Percentiles rank a stretch among this genome's conserved stretches.
These are phyloP conservation scores for Sporothrix schenckii DNA, from an alignment of 2,329 filamentous ascomycete genomes.

Conservation along the genomic window DNA sequence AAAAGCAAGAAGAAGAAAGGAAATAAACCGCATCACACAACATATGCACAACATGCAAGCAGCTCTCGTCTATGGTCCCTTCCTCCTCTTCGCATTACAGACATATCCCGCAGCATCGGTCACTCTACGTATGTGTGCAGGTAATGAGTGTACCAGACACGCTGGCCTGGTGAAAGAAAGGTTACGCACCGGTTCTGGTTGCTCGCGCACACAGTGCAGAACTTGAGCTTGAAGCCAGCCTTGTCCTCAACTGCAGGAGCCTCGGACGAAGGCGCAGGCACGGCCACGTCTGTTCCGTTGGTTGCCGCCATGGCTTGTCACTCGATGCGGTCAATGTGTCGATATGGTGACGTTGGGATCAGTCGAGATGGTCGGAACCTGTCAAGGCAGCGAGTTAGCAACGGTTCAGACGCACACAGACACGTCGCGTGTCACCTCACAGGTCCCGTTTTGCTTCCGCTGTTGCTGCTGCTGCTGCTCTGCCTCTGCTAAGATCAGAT, in stretches of 20 bases:
- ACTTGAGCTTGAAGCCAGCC: slow-evolving; percentile 82
- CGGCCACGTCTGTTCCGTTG: slow-evolving; percentile 19
- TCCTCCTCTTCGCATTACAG: not conserved
- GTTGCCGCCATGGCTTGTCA: slow-evolving; percentile 19
- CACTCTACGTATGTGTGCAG: slow-evolving; percentile 17
- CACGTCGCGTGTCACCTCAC: not conserved
- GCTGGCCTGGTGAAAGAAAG: not conserved
- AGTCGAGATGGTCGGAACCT: not conserved
- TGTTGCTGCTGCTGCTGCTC: not conserved
- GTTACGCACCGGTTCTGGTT: slow-evolving; percentile 84
- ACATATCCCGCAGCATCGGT: not conserved
- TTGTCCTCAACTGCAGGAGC: slow-evolving; percentile 55
- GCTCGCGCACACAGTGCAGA: slow-evolving; percentile 98
- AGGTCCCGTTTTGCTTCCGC: slow-evolving; percentile 3
- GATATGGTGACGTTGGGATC: too few species aligned
- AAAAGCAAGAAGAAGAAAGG: not conserved
- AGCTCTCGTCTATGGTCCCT: not conserved
- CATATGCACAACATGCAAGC: not conserved
- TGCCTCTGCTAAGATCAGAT: slow-evolving; percentile 36
- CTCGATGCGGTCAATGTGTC: not conserved
- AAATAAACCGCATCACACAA: not conserved
- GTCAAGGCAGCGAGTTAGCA: not conserved
- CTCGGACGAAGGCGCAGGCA: slow-evolving; percentile 13
- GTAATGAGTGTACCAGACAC: not conserved
- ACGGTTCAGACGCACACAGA: not conserved